phyloP scores from a whole-genome alignment of 768 basidiomycete genomes.

The Coprinellus aureogranulatus region DNA sequence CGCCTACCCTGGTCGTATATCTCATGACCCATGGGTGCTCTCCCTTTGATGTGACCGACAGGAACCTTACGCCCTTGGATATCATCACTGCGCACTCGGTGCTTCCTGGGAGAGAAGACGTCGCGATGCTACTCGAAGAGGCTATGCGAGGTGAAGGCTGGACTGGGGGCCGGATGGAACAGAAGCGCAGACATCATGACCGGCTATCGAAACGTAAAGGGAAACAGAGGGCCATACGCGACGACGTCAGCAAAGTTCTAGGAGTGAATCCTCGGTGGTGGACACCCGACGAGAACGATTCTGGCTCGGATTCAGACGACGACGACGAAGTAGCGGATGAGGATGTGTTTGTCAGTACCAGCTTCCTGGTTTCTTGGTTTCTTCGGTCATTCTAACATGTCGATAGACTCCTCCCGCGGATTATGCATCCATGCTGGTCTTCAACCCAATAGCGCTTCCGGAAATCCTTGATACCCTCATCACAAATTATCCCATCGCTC shows the following conservation, averaged over 20 bases:
- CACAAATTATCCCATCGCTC: slow-evolving; percentile 65
- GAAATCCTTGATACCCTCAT: slow-evolving; percentile 81
- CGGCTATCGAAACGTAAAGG: slow-evolving; percentile 52
- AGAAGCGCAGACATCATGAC: slow-evolving; percentile 58
- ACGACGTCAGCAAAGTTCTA: slow-evolving; percentile 56
- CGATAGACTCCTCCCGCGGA: slow-evolving; percentile 68
- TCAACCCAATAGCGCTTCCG: slow-evolving; percentile 76
- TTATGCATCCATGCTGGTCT: slow-evolving; percentile 90
- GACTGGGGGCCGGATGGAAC: slow-evolving; percentile 75
- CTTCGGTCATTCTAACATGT: slow-evolving; percentile 16
- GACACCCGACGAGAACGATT: slow-evolving; percentile 47
- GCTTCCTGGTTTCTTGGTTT: not conserved
- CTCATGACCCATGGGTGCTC: slow-evolving; percentile 92
- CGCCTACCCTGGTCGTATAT: slow-evolving; percentile 88
- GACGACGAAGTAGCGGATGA: slow-evolving; percentile 51
- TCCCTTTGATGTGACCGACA: slow-evolving; percentile 70
- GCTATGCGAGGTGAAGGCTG: slow-evolving; percentile 85
- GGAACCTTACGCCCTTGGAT: slow-evolving; percentile 83
- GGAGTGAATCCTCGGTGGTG: slow-evolving; percentile 65
- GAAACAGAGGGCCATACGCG: slow-evolving; percentile 53
- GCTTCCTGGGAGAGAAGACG: slow-evolving; percentile 79
- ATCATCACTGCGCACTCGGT: slow-evolving; percentile 82
- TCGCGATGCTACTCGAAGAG: slow-evolving; percentile 83
- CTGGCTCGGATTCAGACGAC: slow-evolving; percentile 46
- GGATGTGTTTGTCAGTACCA: slow-evolving; percentile 44